Conservation (phyloP, 73 alveolate species). For the Uronychia binucleata region DNA sequence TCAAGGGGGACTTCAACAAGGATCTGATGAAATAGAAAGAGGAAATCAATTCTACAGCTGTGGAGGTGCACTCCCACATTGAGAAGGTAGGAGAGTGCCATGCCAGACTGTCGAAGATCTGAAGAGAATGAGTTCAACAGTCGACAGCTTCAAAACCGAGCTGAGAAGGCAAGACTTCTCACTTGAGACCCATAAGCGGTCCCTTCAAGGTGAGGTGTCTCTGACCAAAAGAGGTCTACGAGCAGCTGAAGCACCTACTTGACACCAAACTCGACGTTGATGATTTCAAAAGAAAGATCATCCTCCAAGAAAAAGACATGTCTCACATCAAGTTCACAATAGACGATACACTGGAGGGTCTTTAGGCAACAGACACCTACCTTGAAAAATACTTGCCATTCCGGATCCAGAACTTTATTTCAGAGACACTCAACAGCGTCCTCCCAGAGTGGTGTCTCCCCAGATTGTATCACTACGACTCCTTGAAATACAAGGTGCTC, state of each 20-base stretch:
- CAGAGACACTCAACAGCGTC: neutral
- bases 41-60: neutral
- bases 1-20: neutral
- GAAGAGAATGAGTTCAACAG: neutral
- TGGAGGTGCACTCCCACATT: neutral
- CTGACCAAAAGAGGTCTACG: neutral
- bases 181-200: neutral
- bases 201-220: neutral
- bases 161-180: neutral
- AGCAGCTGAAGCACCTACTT: neutral
- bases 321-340: neutral
- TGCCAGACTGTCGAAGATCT: neutral
- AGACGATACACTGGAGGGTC: neutral
- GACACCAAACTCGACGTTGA: neutral
- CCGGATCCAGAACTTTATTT: neutral
- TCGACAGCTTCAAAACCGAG: neutral
- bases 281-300: neutral
- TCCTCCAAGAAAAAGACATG: neutral
- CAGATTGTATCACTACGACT: neutral
- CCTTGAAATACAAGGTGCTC: neutral
- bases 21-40: neutral
- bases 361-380: neutral
- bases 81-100: too few species aligned
- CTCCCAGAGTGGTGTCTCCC: neutral
- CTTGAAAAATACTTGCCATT: neutral